Percentiles rank a stretch among this genome's conserved stretches.
Conservation (phyloP, 805 yeast genomes). For the Candida odintsovae region DNA sequence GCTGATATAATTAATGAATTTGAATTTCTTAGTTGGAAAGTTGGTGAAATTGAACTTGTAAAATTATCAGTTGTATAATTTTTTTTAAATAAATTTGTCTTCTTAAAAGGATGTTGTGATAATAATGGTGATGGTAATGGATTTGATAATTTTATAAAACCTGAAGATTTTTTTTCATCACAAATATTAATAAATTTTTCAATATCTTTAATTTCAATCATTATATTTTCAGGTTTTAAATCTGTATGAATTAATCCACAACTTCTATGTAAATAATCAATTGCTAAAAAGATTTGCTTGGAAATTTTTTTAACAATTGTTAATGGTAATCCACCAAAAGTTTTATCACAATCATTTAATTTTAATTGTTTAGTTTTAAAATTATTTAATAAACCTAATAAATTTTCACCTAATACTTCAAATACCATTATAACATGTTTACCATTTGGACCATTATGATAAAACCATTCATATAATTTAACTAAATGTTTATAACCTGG, state of each 20-base stretch:
- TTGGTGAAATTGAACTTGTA: conserved; percentile 6
- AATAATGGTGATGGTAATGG: conserved; percentile 40
- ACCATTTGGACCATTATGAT: conserved; percentile 57
- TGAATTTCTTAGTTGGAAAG: conserved; percentile 6
- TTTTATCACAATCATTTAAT: conserved; percentile 26
- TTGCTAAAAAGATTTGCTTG: conserved; percentile 46
- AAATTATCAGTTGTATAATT: conserved; percentile 5
- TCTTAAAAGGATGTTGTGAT: conserved; percentile 9
- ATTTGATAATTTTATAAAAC: conserved; percentile 33
- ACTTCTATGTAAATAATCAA: conserved; percentile 52
- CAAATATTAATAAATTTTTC: conserved; percentile 36
- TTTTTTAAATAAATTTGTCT: conserved; percentile 1
- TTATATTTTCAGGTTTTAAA: conserved; percentile 68
- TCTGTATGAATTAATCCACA: conserved; percentile 73
- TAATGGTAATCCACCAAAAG: conserved; percentile 50
- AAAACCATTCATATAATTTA: conserved; percentile 48
- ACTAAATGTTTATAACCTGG: conserved; percentile 50
- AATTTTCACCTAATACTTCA: conserved; percentile 58
- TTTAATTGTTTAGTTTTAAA: conserved; percentile 19
- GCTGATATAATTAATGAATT: conserved; percentile 12
- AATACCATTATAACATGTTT: conserved; percentile 61
- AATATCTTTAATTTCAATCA: conserved; percentile 49
- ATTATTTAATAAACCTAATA: conserved; percentile 43
- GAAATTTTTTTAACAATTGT: conserved; percentile 49
- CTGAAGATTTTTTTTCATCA: background rate